Base-by-base conservation (phyloP, 23 red algal genomes). In the Chondrus crispus region DNA sequence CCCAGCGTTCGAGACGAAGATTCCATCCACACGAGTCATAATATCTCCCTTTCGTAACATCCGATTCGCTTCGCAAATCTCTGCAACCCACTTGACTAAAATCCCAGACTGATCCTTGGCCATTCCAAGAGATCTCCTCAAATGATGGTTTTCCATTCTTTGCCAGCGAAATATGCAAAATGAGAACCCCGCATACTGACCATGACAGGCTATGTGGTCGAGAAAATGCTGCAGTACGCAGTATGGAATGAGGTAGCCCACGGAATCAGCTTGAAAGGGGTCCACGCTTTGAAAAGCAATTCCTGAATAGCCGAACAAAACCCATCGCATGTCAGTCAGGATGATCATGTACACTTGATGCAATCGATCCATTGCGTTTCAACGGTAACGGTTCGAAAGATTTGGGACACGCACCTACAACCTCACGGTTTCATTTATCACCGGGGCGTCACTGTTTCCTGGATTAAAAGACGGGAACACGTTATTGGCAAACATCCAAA, bases 211-310 rank as follows among this genome's bases (percentile, higher is more conserved):
- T 41, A 95, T 84, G 43, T 98, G 93, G 39, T 93, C 85, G 8
- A 98, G 85, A 91, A 98, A 98, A 84, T 98, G 93, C 30, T 96
- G 36, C 39, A 98, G 92, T 2, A 98, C 88, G 46, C 84, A 45
- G 73, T 85, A 91, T 24, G 97, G 97, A 62, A 98, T 95, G 37
- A 96, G 80, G 63, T 98, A 96, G 52, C 94, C 95, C 30, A 96
- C 82, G 24, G 88, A 85, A 58, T 98, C 97, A 37, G 90, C 93
- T 29, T 98, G 93, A 30, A 82, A 81, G 0, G 96, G 79, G 52
- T 87, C 88, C 26, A 98, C 63, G 51, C 82, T 84, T 62, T 98
- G 96, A 64, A 98, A 98, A 13, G 96, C 96, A 74, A 98, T 95
- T 58, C 91, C 91, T 89, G 64, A n/a, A 19, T 19, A 5, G 1